Evolutionary conservation across 441 rosid species (phyloP).

Genomic region (Erysimum cheiri): DNA sequence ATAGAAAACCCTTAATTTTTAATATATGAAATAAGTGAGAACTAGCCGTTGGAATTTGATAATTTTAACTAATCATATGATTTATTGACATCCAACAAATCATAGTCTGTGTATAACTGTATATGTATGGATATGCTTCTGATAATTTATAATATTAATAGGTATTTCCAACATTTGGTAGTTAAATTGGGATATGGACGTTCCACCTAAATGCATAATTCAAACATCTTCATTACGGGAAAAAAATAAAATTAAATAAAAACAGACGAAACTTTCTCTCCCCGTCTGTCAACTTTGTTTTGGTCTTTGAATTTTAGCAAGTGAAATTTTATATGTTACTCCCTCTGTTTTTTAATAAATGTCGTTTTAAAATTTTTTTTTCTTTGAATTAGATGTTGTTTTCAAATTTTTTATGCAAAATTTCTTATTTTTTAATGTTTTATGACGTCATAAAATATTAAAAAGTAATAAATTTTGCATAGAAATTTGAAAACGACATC

Average conservation of each 20-base stretch:
- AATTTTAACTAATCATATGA: conserved; percentile 37
- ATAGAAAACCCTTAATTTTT: neutral
- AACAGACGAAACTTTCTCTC: conserved; percentile 7
- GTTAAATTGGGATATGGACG: conserved; percentile 36
- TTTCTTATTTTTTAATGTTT: too few species aligned
- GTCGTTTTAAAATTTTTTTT: too few species aligned
- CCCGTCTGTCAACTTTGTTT: conserved; percentile 27
- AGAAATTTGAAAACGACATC: too few species aligned
- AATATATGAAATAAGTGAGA: conserved; percentile 18
- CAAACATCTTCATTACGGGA: neutral
- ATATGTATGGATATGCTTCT: conserved; percentile 14
- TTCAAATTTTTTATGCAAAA: too few species aligned
- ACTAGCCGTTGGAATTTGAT: conserved; percentile 37
- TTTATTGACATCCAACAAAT: conserved; percentile 22
- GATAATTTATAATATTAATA: conserved; percentile 10
- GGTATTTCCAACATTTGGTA: conserved; percentile 21
- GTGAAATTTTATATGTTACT: neutral
- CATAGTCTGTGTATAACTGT: neutral
- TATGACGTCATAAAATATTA: too few species aligned
- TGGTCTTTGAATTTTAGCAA: conserved; percentile 19
- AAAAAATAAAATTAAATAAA: neutral
- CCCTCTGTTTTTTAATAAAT: too few species aligned
- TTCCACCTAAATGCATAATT: conserved; percentile 33
- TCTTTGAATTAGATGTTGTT: too few species aligned
- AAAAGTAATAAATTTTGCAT: too few species aligned